Base-by-base conservation (phyloP, 108 stramenopile species). In the Chaetoceros muelleri region DNA sequence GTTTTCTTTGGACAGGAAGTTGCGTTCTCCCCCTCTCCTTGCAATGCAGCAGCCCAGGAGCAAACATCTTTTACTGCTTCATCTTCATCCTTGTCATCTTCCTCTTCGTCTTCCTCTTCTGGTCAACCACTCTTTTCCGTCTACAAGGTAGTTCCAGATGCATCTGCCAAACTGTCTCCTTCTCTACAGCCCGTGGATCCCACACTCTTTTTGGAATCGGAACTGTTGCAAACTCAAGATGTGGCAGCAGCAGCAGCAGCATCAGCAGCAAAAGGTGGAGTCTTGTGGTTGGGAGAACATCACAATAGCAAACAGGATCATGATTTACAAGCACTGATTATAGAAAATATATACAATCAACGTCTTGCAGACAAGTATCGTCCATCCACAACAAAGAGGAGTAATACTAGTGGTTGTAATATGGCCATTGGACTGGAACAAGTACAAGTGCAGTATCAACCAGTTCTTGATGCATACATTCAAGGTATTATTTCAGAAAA, bases 351-450 rank as follows among this genome's bases (percentile, higher is more conserved):
- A 8, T 52, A 84, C 48, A 21, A 57, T 19, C 25, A 65, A 44
- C 66, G 78, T 23, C 8, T 5, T 13, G 13, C 5, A 10, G 13
- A 40, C 34, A 5, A 40, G 34, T n/a, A n/a, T n/a, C n/a, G n/a
- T n/a, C n/a, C n/a, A n/a, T n/a, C n/a, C n/a, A n/a, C n/a, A n/a
- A 26, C 54, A 22, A 44, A 58, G 26, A 28, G 28, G 23, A 46
- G 50, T 26, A 67, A 51, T 10, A 28, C 21, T 0, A 52, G n/a
- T 13, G 57, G 49, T 34, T 5, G 20, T 10, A 47, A 61, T 16
- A 71, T 84, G 71, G 78, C 82, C n/a, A 69, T 87, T 18, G 86
- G 86, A 19, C 58, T 87, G 24, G 86, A 87, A 64, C 75, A 76
- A 52, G 69, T 87, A 7, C 86, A 87, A 55, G n/a, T 57, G 18